phyloP scores from a whole-genome alignment of 225 moss, liverwort and hornwort genomes.

The Neckera pumila region DNA sequence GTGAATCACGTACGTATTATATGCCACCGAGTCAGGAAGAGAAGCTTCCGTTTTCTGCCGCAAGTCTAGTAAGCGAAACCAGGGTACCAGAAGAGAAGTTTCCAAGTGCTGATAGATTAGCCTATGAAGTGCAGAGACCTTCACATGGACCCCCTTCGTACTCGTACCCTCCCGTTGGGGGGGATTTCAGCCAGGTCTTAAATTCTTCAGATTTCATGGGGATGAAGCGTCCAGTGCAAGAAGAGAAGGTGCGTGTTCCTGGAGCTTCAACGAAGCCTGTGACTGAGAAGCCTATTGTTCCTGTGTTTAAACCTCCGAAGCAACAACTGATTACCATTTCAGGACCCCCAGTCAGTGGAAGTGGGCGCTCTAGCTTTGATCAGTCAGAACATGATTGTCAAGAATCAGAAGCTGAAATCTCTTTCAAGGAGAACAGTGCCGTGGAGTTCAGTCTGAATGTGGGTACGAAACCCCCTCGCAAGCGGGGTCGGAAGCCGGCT shows the following conservation, averaged over 20 bases:
- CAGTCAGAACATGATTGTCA: constrained; percentile 59
- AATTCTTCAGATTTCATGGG: constrained; percentile 14
- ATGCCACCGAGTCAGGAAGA: constrained; percentile 26
- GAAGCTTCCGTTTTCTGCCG: constrained; percentile 18
- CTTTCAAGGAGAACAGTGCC: constrained; percentile 45
- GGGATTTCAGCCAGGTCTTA: constrained; percentile 16
- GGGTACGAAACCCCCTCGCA: constrained; percentile 79
- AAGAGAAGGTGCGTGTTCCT: constrained; percentile 11
- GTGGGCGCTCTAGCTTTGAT: constrained; percentile 59
- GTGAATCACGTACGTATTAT: constrained; percentile 4
- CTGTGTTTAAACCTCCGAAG: constrained; percentile 16
- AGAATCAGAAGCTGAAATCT: constrained; percentile 90
- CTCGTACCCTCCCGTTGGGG: constrained; percentile 1
- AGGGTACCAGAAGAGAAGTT: constrained; percentile 21
- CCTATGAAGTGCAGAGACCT: constrained; percentile 23
- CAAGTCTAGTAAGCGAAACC: constrained; percentile 25
- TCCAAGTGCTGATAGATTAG: neutral
- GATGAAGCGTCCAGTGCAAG: constrained; percentile 13
- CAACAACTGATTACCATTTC: constrained; percentile 25
- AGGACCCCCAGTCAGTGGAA: constrained; percentile 29
- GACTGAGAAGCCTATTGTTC: constrained; percentile 15
- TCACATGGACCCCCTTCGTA: neutral
- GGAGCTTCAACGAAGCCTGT: constrained; percentile 15
- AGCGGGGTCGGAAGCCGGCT: constrained; percentile 88
- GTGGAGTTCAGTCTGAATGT: constrained; percentile 50